These are phyloP conservation scores for Debaryomycetaceae sp. DNA, from an alignment of 1,139 yeast genomes.

Conservation along the genomic window DNA sequence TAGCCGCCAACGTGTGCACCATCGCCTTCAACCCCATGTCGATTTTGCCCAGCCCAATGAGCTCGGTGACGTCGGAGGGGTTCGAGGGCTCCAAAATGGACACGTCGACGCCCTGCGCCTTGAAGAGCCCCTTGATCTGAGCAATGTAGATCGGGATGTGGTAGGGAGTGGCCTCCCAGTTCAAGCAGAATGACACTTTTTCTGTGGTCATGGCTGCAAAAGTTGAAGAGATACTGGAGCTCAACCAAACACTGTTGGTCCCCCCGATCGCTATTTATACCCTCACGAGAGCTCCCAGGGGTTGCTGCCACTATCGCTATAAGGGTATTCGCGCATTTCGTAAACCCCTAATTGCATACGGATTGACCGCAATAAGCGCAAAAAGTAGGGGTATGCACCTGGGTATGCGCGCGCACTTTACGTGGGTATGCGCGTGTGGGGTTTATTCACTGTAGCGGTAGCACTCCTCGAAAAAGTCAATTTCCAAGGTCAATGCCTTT, in stretches of 20 bases:
- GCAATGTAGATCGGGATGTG: constrained; percentile 53
- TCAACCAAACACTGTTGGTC: not conserved
- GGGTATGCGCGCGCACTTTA: not conserved
- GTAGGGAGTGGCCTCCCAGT: constrained; percentile 58
- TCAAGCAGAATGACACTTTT: constrained; percentile 49
- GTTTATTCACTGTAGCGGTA: constrained; percentile 21
- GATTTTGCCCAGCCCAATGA: constrained; percentile 53
- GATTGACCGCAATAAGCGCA: not conserved
- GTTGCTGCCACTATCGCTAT: constrained; percentile 1
- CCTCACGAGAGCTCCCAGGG: no score
- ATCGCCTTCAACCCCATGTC: constrained; percentile 60
- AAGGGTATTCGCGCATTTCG: constrained; percentile 6
- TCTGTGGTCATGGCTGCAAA: constrained; percentile 20
- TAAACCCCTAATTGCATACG: constrained; percentile 8
- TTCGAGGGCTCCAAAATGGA: constrained; percentile 55
- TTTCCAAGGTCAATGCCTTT: constrained; percentile 34
- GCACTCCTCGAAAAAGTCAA: constrained; percentile 44
- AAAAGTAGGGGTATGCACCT: not conserved
- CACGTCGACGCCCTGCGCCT: constrained; percentile 47
- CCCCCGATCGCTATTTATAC: not conserved
- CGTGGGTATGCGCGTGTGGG: no score
- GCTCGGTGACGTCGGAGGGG: constrained; percentile 56
- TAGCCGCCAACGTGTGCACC: constrained; percentile 59
- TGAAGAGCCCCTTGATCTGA: constrained; percentile 47
- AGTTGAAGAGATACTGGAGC: not conserved